Percentiles rank a stretch among this genome's conserved stretches.
Evolutionary conservation across 306 rosid species (phyloP).

Genomic region (Spatholobus suberectus): DNA sequence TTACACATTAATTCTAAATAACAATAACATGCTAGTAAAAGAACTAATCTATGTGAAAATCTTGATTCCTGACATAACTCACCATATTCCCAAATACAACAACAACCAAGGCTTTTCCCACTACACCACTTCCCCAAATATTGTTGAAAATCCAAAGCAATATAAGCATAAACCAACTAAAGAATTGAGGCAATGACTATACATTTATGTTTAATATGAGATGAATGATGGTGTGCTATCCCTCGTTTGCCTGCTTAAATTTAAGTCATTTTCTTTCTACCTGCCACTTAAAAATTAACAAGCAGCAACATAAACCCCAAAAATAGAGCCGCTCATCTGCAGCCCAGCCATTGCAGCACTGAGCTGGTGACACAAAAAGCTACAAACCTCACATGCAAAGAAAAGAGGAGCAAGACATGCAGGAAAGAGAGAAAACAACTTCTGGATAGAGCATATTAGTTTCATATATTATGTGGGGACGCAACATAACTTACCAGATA

Average conservation of each 20-base stretch:
- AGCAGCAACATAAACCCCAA: background rate
- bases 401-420: background rate
- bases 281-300: background rate
- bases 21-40: background rate
- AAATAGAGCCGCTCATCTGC: background rate
- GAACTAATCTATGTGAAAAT: background rate
- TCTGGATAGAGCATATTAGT: background rate
- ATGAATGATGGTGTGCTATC: background rate
- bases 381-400: conserved; percentile 18
- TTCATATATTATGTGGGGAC: conserved; percentile 19
- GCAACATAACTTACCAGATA: conserved; percentile 73
- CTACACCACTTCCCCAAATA: background rate
- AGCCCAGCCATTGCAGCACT: conserved; percentile 3
- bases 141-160: conserved; percentile 8
- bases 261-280: background rate
- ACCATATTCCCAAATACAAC: background rate
- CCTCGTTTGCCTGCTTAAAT: background rate
- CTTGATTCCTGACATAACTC: background rate
- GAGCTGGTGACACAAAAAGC: background rate
- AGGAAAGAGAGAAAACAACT: background rate
- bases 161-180: background rate
- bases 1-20: conserved; percentile 4
- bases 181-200: background rate
- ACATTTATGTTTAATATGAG: background rate
- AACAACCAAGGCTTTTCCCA: background rate